A percentile compares a stretch with the other conserved stretches of the same genome.
Evolutionary conservation across 371 early-diverging fungal genomes (phyloP).

Genomic region (Mucor plumbeus): DNA sequence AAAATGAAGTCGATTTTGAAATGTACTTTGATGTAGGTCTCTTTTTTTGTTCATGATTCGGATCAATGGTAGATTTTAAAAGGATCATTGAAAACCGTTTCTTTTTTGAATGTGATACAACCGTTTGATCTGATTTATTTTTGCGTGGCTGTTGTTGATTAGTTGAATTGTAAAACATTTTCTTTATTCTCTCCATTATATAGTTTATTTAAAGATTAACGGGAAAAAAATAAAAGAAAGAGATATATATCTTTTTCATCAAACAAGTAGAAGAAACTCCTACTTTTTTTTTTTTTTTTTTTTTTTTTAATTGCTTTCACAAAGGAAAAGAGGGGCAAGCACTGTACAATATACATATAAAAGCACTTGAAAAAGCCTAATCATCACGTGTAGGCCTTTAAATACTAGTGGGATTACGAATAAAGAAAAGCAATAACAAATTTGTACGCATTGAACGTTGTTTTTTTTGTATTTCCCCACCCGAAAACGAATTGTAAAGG

Average conservation of each 20-base stretch:
- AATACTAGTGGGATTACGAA: no score
- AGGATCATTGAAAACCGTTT: slow-evolving; percentile 8
- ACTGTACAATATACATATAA: background rate
- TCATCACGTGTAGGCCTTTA: background rate
- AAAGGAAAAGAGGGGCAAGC: background rate
- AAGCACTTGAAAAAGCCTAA: background rate
- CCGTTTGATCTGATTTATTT: background rate
- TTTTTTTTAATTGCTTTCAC: background rate
- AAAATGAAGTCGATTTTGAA: slow-evolving; percentile 24
- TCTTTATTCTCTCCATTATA: slow-evolving; percentile 12
- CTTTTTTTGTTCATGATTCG: slow-evolving; percentile 3
- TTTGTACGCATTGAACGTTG: no score
- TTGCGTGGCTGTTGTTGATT: background rate
- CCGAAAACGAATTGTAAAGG: no score
- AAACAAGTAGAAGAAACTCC: background rate
- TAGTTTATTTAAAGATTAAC: no score
- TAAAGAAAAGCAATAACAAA: no score
- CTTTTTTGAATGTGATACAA: slow-evolving; percentile 4
- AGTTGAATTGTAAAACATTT: background rate
- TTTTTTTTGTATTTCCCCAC: no score
- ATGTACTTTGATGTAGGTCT: background rate
- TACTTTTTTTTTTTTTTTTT: background rate
- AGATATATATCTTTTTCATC: background rate
- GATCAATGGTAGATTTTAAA: background rate
- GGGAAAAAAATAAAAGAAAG: background rate